A percentile compares a stretch with the other conserved stretches of the same genome.
phyloP scores from a whole-genome alignment of 164 flowering plant genomes.

The Kingdonia uniflora region DNA sequence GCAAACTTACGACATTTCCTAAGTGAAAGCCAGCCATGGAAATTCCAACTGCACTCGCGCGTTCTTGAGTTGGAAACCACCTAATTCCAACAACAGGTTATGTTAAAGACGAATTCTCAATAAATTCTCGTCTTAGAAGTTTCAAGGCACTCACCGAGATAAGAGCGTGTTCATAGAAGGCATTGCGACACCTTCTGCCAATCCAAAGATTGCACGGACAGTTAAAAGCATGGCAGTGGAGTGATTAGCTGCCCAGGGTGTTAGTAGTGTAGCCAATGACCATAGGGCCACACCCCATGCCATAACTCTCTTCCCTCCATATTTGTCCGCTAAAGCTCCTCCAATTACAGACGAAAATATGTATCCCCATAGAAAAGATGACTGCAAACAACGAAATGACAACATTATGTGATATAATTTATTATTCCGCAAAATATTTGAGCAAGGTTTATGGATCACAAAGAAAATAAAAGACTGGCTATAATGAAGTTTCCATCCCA shows the following conservation, averaged over 20 bases:
- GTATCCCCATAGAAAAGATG: conserved; percentile 98
- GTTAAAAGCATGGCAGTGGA: conserved; percentile 62
- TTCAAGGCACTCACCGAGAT: conserved; percentile 36
- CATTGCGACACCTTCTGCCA: conserved; percentile 88
- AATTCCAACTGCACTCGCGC: conserved; percentile 87
- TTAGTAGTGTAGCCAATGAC: conserved; percentile 83
- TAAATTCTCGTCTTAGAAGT: no score
- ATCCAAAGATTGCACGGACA: conserved; percentile 81
- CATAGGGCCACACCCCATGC: conserved; percentile 89
- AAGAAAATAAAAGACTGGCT: no score
- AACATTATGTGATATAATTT: no score
- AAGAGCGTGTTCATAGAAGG: conserved; percentile 84
- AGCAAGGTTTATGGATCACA: no score
- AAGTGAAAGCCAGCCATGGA: conserved; percentile 96
- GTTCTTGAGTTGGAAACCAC: conserved; percentile 84
- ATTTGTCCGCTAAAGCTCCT: conserved; percentile 79
- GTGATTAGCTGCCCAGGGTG: conserved; percentile 87
- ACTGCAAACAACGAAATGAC: conserved; percentile 25
- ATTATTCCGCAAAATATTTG: no score
- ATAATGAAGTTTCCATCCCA: no score
- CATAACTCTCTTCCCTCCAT: conserved; percentile 77
- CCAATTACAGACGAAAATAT: conserved; percentile 73
- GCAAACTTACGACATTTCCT: conserved; percentile 72
- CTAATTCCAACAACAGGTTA: conserved; percentile 18
- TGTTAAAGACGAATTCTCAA: no score